phyloP scores from a whole-genome alignment of 371 early-diverging fungal genomes.

The Lichtheimia ramosa region DNA sequence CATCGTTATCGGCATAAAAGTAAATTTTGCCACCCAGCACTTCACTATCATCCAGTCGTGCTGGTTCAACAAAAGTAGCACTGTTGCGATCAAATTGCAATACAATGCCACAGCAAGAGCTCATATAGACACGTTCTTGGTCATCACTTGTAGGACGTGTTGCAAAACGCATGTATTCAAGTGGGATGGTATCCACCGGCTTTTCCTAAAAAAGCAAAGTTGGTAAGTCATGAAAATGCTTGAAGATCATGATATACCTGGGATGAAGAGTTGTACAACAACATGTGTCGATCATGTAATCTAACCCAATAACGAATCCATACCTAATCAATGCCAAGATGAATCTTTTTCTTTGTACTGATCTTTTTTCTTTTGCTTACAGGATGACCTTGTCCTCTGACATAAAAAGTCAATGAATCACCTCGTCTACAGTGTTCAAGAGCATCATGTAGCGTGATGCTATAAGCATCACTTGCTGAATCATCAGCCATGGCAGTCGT shows the following conservation, averaged over 20 bases:
- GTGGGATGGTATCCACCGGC: slow-evolving; percentile 5
- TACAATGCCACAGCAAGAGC: slow-evolving; percentile 6
- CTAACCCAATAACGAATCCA: slow-evolving; percentile 18
- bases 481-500: background rate
- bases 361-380: slow-evolving; percentile 10
- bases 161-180: slow-evolving; percentile 1
- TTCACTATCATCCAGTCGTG: slow-evolving; percentile 13
- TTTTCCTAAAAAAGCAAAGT: background rate
- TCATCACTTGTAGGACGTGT: slow-evolving; percentile 12
- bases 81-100: slow-evolving; percentile 7
- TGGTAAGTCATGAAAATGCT: background rate
- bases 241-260: background rate
- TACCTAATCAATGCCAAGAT: slow-evolving; percentile 3
- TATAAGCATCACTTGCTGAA: too few relatives aligned
- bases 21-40: slow-evolving; percentile 13
- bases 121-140: slow-evolving; percentile 8
- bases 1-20: slow-evolving; percentile 11
- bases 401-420: slow-evolving; percentile 30
- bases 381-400: slow-evolving; percentile 23
- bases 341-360: background rate
- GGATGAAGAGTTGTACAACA: slow-evolving; percentile 9
- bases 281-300: slow-evolving; percentile 2
- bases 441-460: background rate
- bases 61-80: slow-evolving; percentile 5
- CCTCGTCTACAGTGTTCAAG: slow-evolving; percentile 19